These are phyloP conservation scores for Penicillium sp. DNA, from an alignment of 2,329 filamentous ascomycete genomes.

Conservation along the genomic window DNA sequence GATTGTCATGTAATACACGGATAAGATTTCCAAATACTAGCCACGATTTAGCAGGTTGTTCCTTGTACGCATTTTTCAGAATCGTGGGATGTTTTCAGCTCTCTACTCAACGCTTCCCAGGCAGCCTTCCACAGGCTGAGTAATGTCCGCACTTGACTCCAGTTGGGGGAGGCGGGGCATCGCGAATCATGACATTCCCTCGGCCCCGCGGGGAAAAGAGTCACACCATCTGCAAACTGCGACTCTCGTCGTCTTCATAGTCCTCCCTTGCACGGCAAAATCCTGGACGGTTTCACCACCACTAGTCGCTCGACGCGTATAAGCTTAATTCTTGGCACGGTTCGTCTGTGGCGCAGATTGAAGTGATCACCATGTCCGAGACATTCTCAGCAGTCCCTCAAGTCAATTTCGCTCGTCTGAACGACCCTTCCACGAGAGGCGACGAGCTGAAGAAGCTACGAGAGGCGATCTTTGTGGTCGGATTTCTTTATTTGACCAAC, in stretches of 20 bases:
- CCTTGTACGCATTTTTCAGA: no score
- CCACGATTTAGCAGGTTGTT: no score
- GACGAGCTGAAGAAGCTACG: conserved; percentile 29
- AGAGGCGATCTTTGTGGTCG: conserved; percentile 38
- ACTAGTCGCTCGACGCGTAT: background rate
- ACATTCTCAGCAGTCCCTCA: conserved; percentile 34
- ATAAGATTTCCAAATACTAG: no score
- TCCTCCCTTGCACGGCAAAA: background rate
- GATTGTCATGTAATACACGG: no score
- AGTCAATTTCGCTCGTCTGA: conserved; percentile 32
- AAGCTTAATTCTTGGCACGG: background rate
- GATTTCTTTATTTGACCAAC: conserved; percentile 39
- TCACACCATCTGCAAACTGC: background rate
- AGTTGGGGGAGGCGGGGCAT: background rate
- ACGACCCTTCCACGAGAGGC: conserved; percentile 24
- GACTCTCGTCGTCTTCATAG: background rate
- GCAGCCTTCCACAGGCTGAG: background rate
- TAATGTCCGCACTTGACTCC: background rate
- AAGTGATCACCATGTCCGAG: conserved; percentile 19
- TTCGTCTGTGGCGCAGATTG: background rate
- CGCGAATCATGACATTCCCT: background rate
- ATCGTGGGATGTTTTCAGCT: no score
- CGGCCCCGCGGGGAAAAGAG: background rate
- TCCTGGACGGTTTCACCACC: no score
- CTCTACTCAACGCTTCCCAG: no score